Evolutionary conservation across 768 basidiomycete species (phyloP).

Genomic region (Mycena polygramma): DNA sequence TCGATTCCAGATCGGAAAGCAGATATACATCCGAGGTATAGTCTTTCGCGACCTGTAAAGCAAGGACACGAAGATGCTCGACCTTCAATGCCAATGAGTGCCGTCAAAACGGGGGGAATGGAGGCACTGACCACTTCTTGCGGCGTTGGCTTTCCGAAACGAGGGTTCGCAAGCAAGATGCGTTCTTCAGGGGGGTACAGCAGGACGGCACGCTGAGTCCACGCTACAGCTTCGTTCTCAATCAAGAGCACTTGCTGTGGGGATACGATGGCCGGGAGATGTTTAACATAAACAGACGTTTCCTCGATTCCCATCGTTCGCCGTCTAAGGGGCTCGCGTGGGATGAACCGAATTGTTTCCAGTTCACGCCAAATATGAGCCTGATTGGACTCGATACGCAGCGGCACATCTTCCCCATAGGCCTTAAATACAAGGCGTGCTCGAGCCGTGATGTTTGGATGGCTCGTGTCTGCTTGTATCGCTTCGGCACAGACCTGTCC

Average conservation of each 20-base stretch:
- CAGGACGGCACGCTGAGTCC: conserved; percentile 63
- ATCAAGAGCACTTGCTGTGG: conserved; percentile 54
- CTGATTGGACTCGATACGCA: conserved; percentile 38
- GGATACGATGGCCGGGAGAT: conserved; percentile 51
- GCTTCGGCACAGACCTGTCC: conserved; percentile 47
- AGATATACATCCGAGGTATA: conserved; percentile 45
- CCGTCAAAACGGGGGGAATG: conserved; percentile 2
- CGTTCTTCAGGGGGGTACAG: conserved; percentile 44
- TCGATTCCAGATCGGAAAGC: conserved; percentile 53
- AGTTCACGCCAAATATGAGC: conserved; percentile 47
- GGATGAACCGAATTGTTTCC: conserved; percentile 56
- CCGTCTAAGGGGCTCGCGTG: conserved; percentile 44
- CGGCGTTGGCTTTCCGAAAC: conserved; percentile 55
- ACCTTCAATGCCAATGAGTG: conserved; percentile 46
- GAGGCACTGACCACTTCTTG: conserved; percentile 57
- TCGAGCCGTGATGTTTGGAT: conserved; percentile 38
- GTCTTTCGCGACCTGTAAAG: conserved; percentile 43
- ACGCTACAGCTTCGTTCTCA: conserved; percentile 57
- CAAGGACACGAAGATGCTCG: conserved; percentile 54
- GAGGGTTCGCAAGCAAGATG: conserved; percentile 50
- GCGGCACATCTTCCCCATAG: conserved; percentile 52
- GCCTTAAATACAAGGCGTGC: conserved; percentile 49
- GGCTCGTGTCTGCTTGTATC: conserved; percentile 41
- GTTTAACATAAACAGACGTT: conserved; percentile 40
- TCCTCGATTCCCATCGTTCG: conserved; percentile 40